Conservation (phyloP, 148 eudicot species). For the Camellia japonica region DNA sequence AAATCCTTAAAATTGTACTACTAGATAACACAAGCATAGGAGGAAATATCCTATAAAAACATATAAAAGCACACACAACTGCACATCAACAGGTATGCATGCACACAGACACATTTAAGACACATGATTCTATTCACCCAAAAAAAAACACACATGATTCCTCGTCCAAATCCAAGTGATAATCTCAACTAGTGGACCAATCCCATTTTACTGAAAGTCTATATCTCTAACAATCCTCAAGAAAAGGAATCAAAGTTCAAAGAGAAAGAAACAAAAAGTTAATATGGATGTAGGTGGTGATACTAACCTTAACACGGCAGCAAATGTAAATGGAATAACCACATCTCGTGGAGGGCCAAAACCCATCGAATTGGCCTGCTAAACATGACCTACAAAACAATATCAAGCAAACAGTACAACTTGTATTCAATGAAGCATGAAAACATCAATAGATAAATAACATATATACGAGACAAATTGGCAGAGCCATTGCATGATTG, state of each 20-base stretch:
- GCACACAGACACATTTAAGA: neutral
- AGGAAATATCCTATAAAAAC: neutral
- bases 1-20: neutral
- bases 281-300: neutral
- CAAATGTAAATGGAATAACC: slow-evolving; percentile 71
- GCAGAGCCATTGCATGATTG: neutral
- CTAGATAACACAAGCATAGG: neutral
- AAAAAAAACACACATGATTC: neutral
- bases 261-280: neutral
- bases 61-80: neutral
- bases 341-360: slow-evolving; percentile 85
- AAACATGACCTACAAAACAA: slow-evolving; percentile 59
- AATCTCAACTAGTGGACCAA: slow-evolving; percentile 2
- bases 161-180: neutral
- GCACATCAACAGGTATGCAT: neutral
- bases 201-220: neutral
- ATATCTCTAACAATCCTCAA: neutral
- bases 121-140: neutral
- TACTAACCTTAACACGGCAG: slow-evolving; percentile 78
- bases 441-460: neutral
- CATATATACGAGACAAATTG: neutral
- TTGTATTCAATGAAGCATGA: neutral
- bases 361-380: slow-evolving; percentile 99
- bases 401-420: neutral
- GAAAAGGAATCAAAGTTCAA: neutral